Conservation (phyloP, 306 rosid genomes). For the Carpinus viminea region DNA sequence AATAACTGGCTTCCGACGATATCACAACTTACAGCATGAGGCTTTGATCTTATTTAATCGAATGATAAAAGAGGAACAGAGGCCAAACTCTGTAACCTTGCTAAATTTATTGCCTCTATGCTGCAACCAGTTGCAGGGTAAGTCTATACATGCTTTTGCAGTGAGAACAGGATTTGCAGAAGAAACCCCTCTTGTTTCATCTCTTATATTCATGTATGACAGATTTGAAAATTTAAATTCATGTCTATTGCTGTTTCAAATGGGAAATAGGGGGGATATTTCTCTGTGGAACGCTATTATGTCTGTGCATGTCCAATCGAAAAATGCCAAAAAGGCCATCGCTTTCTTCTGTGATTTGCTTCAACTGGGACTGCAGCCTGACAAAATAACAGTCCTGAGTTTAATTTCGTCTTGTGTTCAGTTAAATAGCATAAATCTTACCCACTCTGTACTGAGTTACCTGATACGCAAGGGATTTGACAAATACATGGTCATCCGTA, state of each 20-base stretch:
- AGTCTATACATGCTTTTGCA: slow-evolving; percentile 34
- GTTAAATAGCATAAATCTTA: slow-evolving; percentile 19
- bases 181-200: slow-evolving; percentile 30
- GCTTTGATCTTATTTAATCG: slow-evolving; percentile 14
- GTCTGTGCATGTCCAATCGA: slow-evolving; percentile 25
- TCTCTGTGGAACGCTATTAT: slow-evolving; percentile 38
- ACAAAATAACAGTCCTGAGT: slow-evolving; percentile 29
- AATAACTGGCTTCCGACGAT: slow-evolving; percentile 38
- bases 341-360: slow-evolving; percentile 23
- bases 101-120: slow-evolving; percentile 34
- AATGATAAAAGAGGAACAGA: slow-evolving; percentile 28
- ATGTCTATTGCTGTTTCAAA: slow-evolving; percentile 26
- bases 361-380: slow-evolving; percentile 32
- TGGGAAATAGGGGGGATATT: slow-evolving; percentile 28
- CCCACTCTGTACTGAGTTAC: slow-evolving; percentile 16
- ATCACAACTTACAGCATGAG: slow-evolving; percentile 22
- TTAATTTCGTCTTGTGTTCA: slow-evolving; percentile 35
- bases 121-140: slow-evolving; percentile 33
- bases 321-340: slow-evolving; percentile 17
- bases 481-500: slow-evolving; percentile 20
- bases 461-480: slow-evolving; percentile 28
- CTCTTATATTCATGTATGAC: slow-evolving; percentile 39
- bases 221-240: slow-evolving; percentile 23
- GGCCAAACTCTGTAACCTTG: slow-evolving; percentile 32
- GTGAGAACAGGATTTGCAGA: slow-evolving; percentile 14